Base-by-base conservation (phyloP, 352 stramenopile genomes). In the Pilasporangium apinafurcum region DNA sequence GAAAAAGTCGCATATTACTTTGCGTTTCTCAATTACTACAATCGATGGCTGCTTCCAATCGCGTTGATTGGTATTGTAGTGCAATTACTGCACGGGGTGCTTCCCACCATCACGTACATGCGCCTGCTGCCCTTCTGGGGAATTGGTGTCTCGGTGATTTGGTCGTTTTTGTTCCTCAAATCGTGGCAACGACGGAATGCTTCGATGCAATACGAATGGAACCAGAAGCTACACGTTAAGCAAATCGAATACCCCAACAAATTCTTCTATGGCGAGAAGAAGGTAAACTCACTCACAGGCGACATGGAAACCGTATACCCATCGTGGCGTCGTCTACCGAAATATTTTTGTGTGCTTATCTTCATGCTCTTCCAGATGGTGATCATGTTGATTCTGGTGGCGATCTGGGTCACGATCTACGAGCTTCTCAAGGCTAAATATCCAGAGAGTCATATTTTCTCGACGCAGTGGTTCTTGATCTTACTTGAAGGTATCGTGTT, bases 1-100 rank as follows among this genome's bases (percentile, higher is more conserved):
- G 82, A 94, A 35, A 91, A 91, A 30, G 82, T 94, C 26, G 68
- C 79, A 34, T 94, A 89, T 56, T 94, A 94, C 51, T 94, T 92
- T 40, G 80, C 76, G 28, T 91, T 91, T 36, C 65, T 89, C 41
- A 77, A 89, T 41, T 91, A 76, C 37, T 94, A 94, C 72, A 89
- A 91, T 44, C 65, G 56, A 13, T 68, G 63, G 50, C 60, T 94
- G 6, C 63, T 92, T 20, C 82, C 82, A 25, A 64, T 94, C 20
- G 82, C 79, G n/a, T 51, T 70, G 7, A 30, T 83, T 14, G 82
- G 82, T 0, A 61, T 86, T 24, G 37, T 83, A n/a, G 51, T 87
- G 37, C 61, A 82, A 18, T 28, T 83, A 10, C 28, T 85, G 7
- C 68, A 66, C 31, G 60, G 69, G 2, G 38, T 83, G 5, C 62